Evolutionary conservation across 768 basidiomycete species (phyloP).

Genomic region (Mrakia gelida): DNA sequence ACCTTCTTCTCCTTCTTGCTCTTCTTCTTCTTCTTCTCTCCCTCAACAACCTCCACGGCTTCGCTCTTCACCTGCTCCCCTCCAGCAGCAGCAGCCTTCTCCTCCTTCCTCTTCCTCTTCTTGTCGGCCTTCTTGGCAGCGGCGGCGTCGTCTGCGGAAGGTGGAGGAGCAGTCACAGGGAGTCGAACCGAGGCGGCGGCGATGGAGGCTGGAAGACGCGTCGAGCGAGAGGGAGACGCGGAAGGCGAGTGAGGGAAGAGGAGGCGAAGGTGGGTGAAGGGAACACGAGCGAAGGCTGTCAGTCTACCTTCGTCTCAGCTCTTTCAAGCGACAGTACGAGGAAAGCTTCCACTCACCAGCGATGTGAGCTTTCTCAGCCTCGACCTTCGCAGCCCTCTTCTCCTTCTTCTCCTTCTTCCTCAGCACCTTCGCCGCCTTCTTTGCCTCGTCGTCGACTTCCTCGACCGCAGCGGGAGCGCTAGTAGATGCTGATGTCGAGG

Average conservation of each 20-base stretch:
- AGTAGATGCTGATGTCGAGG: no score
- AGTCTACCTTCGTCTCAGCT: background rate
- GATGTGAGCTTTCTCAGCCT: constrained; percentile 10
- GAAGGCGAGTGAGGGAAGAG: no score
- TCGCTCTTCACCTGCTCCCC: background rate
- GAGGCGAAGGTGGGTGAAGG: no score
- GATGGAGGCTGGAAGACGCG: background rate
- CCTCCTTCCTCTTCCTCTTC: constrained; percentile 24
- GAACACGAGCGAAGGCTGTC: background rate
- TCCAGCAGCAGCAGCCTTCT: background rate
- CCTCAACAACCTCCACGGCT: background rate
- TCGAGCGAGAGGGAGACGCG: background rate
- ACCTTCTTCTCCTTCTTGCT: constrained; percentile 14
- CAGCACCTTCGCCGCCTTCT: background rate
- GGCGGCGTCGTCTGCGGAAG: background rate
- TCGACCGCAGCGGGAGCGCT: background rate
- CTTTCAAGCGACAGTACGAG: no score
- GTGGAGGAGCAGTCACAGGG: background rate
- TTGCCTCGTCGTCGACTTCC: constrained; percentile 50
- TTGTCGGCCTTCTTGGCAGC: constrained; percentile 17
- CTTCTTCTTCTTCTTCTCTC: constrained; percentile 16
- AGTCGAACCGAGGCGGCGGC: background rate
- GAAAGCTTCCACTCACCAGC: background rate
- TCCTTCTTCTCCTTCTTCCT: constrained; percentile 9
- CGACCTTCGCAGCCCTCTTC: background rate